A percentile compares a stretch with the other conserved stretches of the same genome.
These are phyloP conservation scores for Castanospermum australe DNA, from an alignment of 306 rosid species.

Conservation along the genomic window DNA sequence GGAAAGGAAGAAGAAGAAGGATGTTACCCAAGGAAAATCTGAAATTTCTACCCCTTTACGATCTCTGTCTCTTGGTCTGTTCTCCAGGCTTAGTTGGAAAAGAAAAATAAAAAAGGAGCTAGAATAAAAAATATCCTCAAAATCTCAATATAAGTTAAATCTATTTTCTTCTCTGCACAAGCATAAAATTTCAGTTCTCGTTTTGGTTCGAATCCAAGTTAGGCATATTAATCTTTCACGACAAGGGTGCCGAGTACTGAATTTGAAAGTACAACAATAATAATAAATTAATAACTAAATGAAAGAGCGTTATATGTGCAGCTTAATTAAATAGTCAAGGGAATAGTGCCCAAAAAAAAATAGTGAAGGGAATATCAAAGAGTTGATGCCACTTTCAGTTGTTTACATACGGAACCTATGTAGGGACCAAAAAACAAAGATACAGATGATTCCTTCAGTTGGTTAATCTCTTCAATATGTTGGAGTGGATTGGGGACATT, in stretches of 20 bases:
- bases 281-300: too few relatives aligned
- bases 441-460: too few relatives aligned
- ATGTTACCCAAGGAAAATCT: background rate
- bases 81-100: constrained; percentile 11
- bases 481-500: constrained; percentile 27
- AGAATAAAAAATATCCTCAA: constrained; percentile 10
- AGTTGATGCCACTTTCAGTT: background rate
- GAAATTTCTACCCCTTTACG: constrained; percentile 1
- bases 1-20: background rate
- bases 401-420: background rate
- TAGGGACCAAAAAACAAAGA: constrained; percentile 23
- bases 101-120: background rate
- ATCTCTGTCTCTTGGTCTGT: constrained; percentile 18
- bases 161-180: background rate
- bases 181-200: background rate
- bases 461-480: background rate
- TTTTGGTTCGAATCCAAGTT: background rate
- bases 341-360: too few relatives aligned
- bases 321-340: too few relatives aligned
- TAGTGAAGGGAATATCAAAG: constrained; percentile 19
- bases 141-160: background rate
- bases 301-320: too few relatives aligned
- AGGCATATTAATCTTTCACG: background rate
- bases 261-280: constrained; percentile 21
- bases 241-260: background rate